A percentile compares a stretch with the other conserved stretches of the same genome.
These are phyloP conservation scores for Sugiyamaella pinicola DNA, from an alignment of 1,139 yeast genomes.

Conservation along the genomic window DNA sequence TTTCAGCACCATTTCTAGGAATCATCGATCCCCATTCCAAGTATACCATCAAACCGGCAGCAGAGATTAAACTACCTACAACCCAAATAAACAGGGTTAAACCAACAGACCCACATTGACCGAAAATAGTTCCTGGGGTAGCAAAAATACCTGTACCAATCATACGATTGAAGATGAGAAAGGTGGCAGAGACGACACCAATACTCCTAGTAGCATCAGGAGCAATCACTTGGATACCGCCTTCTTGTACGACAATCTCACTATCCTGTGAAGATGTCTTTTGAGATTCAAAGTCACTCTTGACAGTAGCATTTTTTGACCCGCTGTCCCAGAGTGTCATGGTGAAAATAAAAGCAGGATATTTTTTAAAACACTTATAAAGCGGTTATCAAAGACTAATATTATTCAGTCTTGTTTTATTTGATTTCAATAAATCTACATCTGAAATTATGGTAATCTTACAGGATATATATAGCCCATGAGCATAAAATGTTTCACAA, in stretches of 20 bases:
- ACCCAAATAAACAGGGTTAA: constrained; percentile 73
- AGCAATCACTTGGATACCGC: constrained; percentile 18
- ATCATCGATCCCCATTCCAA: constrained; percentile 84
- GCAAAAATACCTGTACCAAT: constrained; percentile 89
- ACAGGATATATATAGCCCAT: constrained; percentile 2
- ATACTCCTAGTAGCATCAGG: constrained; percentile 43
- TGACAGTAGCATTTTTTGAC: neutral
- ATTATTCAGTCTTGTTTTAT: neutral
- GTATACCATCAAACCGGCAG: constrained; percentile 73
- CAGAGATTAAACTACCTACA: constrained; percentile 72
- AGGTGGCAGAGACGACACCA: constrained; percentile 69
- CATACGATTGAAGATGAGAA: constrained; percentile 75
- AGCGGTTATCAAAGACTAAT: neutral
- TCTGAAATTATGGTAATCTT: constrained; percentile 13
- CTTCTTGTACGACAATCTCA: constrained; percentile 9
- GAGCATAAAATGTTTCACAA: constrained; percentile 5
- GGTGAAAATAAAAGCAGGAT: neutral
- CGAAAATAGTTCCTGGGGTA: constrained; percentile 75
- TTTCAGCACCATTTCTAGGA: constrained; percentile 88
- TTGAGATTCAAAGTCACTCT: constrained; percentile 8
- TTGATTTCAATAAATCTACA: constrained; percentile 1
- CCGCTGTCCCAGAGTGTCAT: constrained; percentile 10
- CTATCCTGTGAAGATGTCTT: constrained; percentile 9
- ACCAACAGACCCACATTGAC: constrained; percentile 74
- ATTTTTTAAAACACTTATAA: neutral